Conservation (phyloP, 2,329 filamentous ascomycete genomes). For the Aspergillus sp. region DNA sequence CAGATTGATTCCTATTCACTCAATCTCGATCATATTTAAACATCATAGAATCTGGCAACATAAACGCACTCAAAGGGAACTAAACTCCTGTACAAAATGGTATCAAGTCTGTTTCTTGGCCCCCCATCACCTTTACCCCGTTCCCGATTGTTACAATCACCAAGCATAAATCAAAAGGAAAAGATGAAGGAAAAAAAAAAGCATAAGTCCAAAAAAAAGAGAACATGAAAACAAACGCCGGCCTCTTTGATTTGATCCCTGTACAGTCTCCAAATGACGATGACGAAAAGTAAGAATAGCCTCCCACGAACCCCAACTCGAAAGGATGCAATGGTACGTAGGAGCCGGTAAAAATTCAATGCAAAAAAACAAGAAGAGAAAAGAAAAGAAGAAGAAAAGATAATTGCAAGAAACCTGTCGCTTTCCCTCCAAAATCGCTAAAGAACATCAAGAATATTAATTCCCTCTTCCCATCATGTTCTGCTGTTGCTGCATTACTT, state of each 20-base stretch:
- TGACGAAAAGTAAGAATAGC: slow-evolving; percentile 5
- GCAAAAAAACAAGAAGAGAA: slow-evolving; percentile 1
- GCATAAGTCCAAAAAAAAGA: slow-evolving; percentile 4
- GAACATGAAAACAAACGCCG: slow-evolving; percentile 17
- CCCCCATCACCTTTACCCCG: slow-evolving; percentile 7
- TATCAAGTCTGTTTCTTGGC: slow-evolving; percentile 26
- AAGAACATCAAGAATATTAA: slow-evolving; percentile 10
- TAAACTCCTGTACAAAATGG: slow-evolving; percentile 30
- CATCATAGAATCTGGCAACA: slow-evolving; percentile 3
- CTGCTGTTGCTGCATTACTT: slow-evolving; percentile 32
- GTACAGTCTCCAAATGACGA: slow-evolving; percentile 17
- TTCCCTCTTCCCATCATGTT: slow-evolving; percentile 40
- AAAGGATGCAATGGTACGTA: background rate
- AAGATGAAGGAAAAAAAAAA: slow-evolving; percentile 2
- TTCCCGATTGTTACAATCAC: too few relatives aligned
- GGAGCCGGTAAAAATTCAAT: background rate
- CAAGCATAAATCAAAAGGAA: slow-evolving; percentile 4
- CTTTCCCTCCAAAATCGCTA: background rate
- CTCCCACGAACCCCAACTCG: background rate
- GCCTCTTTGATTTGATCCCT: slow-evolving; percentile 19
- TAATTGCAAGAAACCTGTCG: background rate
- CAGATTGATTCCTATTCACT: too few relatives aligned
- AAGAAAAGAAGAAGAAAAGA: slow-evolving; percentile 3
- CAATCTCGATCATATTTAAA: too few relatives aligned
- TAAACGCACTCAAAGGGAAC: slow-evolving; percentile 10